These are phyloP conservation scores for Ramularia collo-cygni DNA, from an alignment of 2,329 filamentous ascomycete species.

Conservation along the genomic window DNA sequence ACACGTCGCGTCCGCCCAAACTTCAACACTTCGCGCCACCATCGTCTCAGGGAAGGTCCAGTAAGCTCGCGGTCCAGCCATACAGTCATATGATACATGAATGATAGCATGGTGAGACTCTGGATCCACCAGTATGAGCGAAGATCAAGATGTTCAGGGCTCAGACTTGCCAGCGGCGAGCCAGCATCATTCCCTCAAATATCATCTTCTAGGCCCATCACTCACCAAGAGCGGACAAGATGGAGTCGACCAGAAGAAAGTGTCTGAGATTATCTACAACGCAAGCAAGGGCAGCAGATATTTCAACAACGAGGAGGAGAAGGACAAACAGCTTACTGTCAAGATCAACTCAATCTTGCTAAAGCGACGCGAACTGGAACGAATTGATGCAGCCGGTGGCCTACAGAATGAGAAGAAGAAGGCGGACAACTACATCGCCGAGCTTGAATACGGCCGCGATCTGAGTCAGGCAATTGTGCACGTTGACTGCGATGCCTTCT, in stretches of 20 bases:
- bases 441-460: constrained; percentile 73
- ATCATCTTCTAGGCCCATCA: constrained; percentile 82
- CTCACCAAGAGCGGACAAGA: constrained; percentile 92
- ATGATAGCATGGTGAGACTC: too few relatives aligned
- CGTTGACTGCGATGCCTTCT: constrained; percentile 96
- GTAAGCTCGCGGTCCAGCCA: too few relatives aligned
- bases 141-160: background rate
- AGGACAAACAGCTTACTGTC: constrained; percentile 72
- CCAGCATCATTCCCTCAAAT: constrained; percentile 67
- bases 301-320: constrained; percentile 82
- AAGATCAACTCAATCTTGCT: constrained; percentile 77
- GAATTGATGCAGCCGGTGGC: constrained; percentile 49
- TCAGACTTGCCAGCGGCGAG: constrained; percentile 14
- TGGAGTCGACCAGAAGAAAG: constrained; percentile 84
- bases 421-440: constrained; percentile 72
- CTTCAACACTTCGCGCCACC: too few relatives aligned
- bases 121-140: too few relatives aligned
- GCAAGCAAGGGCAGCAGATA: constrained; percentile 94
- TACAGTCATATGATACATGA: too few relatives aligned
- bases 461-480: constrained; percentile 81
- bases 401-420: constrained; percentile 64
- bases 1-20: too few relatives aligned
- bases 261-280: constrained; percentile 95
- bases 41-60: too few relatives aligned
- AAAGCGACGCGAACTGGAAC: constrained; percentile 69